phyloP scores from a whole-genome alignment of 768 basidiomycete genomes.

The Leccinum arenicola region DNA sequence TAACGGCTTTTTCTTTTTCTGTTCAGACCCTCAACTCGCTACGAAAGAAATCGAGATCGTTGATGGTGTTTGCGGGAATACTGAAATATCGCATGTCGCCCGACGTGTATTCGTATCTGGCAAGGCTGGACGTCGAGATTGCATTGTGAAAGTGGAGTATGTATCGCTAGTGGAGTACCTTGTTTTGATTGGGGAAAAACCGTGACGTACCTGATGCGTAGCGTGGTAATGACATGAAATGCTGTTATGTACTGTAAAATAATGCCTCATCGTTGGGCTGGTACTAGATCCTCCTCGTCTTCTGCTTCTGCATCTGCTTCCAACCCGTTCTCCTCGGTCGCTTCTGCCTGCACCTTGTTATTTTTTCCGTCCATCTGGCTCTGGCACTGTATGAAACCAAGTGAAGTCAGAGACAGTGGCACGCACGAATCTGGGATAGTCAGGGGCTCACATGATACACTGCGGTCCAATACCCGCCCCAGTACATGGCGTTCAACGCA shows the following conservation, averaged over 20 bases:
- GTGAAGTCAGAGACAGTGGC: background rate
- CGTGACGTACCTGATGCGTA: slow-evolving; percentile 15
- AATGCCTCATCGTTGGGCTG: slow-evolving; percentile 27
- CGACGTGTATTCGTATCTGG: slow-evolving; percentile 87
- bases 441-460: slow-evolving; percentile 65
- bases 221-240: background rate
- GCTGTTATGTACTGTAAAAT: background rate
- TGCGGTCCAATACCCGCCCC: slow-evolving; percentile 86
- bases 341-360: slow-evolving; percentile 24
- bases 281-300: slow-evolving; percentile 23
- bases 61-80: slow-evolving; percentile 88
- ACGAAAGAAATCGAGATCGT: slow-evolving; percentile 75
- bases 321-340: slow-evolving; percentile 29
- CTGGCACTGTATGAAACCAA: slow-evolving; percentile 32
- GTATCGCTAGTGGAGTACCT: background rate
- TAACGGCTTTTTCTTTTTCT: background rate
- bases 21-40: slow-evolving; percentile 57
- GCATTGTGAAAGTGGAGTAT: slow-evolving; percentile 46
- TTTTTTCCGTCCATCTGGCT: slow-evolving; percentile 19
- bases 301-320: slow-evolving; percentile 23
- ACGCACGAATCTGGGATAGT: background rate
- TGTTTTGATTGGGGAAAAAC: slow-evolving; percentile 4
- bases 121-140: slow-evolving; percentile 82
- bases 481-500: slow-evolving; percentile 79
- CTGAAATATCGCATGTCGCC: slow-evolving; percentile 87